Base-by-base conservation (phyloP, 1,139 yeast genomes). In the Spathaspora sp. region DNA sequence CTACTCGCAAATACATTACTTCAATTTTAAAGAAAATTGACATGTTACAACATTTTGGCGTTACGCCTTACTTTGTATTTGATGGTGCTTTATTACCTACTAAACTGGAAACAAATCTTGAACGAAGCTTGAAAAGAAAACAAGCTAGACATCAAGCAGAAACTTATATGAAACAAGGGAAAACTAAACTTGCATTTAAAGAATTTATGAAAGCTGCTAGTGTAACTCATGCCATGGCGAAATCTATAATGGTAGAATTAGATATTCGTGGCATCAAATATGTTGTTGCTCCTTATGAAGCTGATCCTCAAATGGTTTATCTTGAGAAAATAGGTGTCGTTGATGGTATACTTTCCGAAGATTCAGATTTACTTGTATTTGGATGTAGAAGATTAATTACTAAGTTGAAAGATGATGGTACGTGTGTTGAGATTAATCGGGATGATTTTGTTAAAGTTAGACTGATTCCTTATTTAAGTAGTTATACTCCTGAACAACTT, bases 201-300 rank as follows among this genome's bases (percentile, higher is more conserved):
- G 82, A 74, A 57, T 88, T 80, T 57, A 84, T 82, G 68, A 87
- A 87, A 61, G 84, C 93, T 27, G 88, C 96, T 6, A 91, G 87
- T 55, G 88, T 95, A 11, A 87, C 97, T 1, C 91, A 96, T 1
- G 82, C 81, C 52, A 90, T 95, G 95, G 97, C 97, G 4, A 87
- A 88, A 56, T 79, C 89, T 20, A 75, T 93, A 15, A 89, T 91
- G 65, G 85, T 85, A 29, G 85, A 81, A 53, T 74, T 95, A 51
- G 84, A 82, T 55, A 58, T 63, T n/a, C 71, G 76, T 43, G 65
- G 68, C 1, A 81, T 95, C 41, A 76, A 76, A 51, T 93, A 81
- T 57, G 80, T 93, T 15, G 99, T 95, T 8, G 99, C 99, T 0
- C 99, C 99, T 0, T 95, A 90, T 61, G 99, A 95, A 67, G 99